These are phyloP conservation scores for Candida tropicalis DNA, from an alignment of 1,139 yeast species.

Conservation along the genomic window DNA sequence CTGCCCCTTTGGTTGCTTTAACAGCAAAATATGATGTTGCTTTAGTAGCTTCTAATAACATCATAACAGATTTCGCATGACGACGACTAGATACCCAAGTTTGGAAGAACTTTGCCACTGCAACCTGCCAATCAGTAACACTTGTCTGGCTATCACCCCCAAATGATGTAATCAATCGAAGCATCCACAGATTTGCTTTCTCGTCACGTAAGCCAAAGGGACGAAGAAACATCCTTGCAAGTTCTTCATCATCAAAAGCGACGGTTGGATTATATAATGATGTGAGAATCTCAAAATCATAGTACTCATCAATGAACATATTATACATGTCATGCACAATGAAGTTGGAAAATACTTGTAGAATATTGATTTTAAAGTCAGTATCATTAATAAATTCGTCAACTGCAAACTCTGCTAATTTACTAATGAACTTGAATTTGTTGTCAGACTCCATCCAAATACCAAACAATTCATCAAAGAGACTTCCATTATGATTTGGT, in stretches of 20 bases:
- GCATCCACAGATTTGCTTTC: slow-evolving; percentile 1
- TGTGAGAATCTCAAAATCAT: background rate
- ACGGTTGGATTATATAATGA: background rate
- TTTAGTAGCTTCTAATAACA: slow-evolving; percentile 1
- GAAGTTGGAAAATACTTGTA: background rate
- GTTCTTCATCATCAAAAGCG: background rate
- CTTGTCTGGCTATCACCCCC: background rate
- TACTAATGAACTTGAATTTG: background rate
- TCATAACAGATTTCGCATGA: background rate
- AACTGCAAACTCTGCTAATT: slow-evolving; percentile 6
- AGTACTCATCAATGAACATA: background rate
- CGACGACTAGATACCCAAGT: background rate
- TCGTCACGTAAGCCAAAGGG: background rate
- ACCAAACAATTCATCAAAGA: background rate
- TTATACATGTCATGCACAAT: background rate
- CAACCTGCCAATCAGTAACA: slow-evolving; percentile 5
- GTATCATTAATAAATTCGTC: slow-evolving; percentile 6
- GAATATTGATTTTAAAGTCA: slow-evolving; percentile 3
- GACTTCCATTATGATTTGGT: background rate
- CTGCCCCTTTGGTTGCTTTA: background rate
- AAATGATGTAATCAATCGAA: slow-evolving; percentile 1
- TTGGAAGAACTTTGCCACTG: slow-evolving; percentile 5
- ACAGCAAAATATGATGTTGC: slow-evolving; percentile 5
- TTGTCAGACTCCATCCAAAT: background rate
- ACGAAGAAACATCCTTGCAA: background rate